Evolutionary conservation across 208 protist genomes (phyloP), one percentile per base, ranked within the genome.

Genomic region (Acanthamoeba healyi): DNA sequence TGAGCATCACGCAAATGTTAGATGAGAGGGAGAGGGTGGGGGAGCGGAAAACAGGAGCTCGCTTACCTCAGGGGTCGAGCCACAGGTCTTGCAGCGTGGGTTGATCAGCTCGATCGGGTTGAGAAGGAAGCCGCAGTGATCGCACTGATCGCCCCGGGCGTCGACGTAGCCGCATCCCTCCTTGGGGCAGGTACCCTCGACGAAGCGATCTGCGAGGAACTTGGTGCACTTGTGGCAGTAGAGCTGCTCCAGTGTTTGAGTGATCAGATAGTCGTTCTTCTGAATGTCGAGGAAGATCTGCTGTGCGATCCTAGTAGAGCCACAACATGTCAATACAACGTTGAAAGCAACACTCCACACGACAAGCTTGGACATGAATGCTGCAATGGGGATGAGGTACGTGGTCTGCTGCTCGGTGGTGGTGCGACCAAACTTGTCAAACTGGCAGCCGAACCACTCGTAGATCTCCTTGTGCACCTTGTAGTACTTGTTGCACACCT

Each of bases 131-230:
- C 95, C 89, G 90, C 98, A 98, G 24, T 92, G 74, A 86, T 98
- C 98, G 86, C 98, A 98, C 95, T 98, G 98, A 94, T 98, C 98
- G n/a, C 98, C 98, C 24, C 97, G 77, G 26, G 97, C 97, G 84
- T 98, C 97, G 24, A 94, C 94, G 94, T 96, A 97, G 17, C 90
- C 63, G 88, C 97, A 98, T 17, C 95, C 67, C 40, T 42, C 32
- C 42, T 38, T 77, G 40, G 96, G 96, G 92, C 97, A 98, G 9
- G 88, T 97, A 61, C 97, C 97, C 54, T 97, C 94, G 3, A 98
- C 97, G 92, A 96, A 98, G 70, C 97, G 93, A 93, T 98, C 97
- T 24, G 97, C 96, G 1, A 98, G 94, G 87, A 97, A 98, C 81
- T 89, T 95, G 14, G 95, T 38, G 82, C 95, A 97, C 44, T 34